Base-by-base conservation (phyloP, 164 flowering plant genomes). In the Malania oleifera region DNA sequence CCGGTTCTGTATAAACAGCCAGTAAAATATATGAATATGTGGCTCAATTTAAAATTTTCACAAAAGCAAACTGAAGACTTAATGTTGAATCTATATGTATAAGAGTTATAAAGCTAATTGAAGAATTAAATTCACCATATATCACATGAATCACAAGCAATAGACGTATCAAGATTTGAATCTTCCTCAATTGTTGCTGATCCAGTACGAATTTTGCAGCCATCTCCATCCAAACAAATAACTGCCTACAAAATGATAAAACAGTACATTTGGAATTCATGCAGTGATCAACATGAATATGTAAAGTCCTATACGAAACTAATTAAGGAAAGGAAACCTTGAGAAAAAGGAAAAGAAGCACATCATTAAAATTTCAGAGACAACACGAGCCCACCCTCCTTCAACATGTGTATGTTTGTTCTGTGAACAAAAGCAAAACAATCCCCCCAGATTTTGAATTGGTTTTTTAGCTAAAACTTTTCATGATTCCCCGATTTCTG, bases 101-200 rank as follows among this genome's bases (percentile, higher is more conserved):
- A 18, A 48, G 28, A 22, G 3, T 48, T 20, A 8, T 48, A 48
- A 25, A 48, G 9, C 1, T 25, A 20, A 48, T 8, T 5, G 52
- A 48, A 48, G 17, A n/a, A 48, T 58, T 52, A 5, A 57, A 52
- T 28, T 59, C 77, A 82, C 99, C 99, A 95, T 70, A 68, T 59
- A 73, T 95, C 97, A 70, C 99, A 95, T 35, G 91, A 83, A 80
- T 95, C 97, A 75, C 99, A 95, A 67, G 99, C 99, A 80, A 95
- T 86, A 61, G 99, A 95, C 50, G 93, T 91, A 71, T 95, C 99
- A 59, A 85, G 79, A 77, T 75, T 63, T 47, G 77, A 62, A 67
- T 76, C 82, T 49, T 72, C 96, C 48, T 71, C 84, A 65, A 62
- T 53, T 57, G 59, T 55, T 55, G 61, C 70, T 47, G 64, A 62